A percentile compares a stretch with the other conserved stretches of the same genome.
These are phyloP conservation scores for Fusarium phyllophilum DNA, from an alignment of 2,329 filamentous ascomycete species.

Conservation along the genomic window DNA sequence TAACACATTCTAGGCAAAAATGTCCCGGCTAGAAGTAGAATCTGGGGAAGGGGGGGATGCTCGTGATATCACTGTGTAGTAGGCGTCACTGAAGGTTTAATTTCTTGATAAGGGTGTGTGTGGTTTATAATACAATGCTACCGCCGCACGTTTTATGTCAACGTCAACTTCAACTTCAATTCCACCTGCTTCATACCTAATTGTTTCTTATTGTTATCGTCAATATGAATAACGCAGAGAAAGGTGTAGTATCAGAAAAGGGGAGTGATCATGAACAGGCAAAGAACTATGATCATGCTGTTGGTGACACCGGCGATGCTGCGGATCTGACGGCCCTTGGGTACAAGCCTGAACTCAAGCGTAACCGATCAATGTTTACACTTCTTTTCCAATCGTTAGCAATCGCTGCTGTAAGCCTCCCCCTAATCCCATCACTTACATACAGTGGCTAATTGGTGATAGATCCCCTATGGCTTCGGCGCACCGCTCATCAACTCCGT, in stretches of 20 bases:
- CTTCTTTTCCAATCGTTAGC: constrained; percentile 44
- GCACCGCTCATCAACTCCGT: constrained; percentile 39
- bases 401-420: constrained; percentile 39
- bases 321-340: constrained; percentile 56
- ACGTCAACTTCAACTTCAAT: neutral
- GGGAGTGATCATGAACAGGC: constrained; percentile 19
- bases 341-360: constrained; percentile 52
- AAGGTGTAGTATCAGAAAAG: constrained; percentile 15
- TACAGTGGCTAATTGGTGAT: neutral
- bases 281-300: constrained; percentile 7
- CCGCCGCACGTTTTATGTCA: neutral
- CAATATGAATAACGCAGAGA: constrained; percentile 17
- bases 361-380: constrained; percentile 45
- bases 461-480: constrained; percentile 43
- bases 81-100: constrained; percentile 13
- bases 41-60: constrained; percentile 23
- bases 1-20: constrained; percentile 33
- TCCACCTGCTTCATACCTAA: neutral
- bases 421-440: too few relatives aligned
- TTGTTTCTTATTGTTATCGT: neutral
- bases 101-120: neutral
- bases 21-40: constrained; percentile 24
- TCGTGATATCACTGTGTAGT: constrained; percentile 17
- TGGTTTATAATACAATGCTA: constrained; percentile 27
- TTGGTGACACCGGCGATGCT: constrained; percentile 30